Evolutionary conservation across 2,329 filamentous ascomycete genomes (phyloP), one percentile per base, ranked within the genome.

Genomic region (Massarina eburnea): DNA sequence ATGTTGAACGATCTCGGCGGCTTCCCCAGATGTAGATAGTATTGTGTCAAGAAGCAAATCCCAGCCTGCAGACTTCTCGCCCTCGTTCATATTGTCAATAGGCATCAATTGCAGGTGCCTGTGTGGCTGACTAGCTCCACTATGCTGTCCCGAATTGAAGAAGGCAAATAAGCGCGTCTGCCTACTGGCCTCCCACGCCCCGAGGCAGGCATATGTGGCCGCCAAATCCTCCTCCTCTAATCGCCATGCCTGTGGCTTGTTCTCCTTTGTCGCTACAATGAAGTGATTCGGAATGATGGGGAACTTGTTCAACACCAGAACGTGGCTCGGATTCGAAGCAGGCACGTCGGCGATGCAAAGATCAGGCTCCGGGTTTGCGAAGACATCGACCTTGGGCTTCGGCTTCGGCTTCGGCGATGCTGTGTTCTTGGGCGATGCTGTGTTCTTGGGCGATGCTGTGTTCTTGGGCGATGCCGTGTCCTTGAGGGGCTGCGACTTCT

Each of bases 291-390:
- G 78, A 26, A 88, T 84, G 39, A 90, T 71, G 39, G 86, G 85
- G 57, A 86, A 90, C 67, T 89, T 90, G 74, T 90, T 90, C 32
- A 90, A 73, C 1, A 90, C 81, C 33, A 89, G 75, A 47, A 78
- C 76, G 66, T 90, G 85, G 8, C 72, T 66, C 0, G 80, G 72
- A 19, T 63, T 49, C 5, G 43, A 41, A 1, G 68, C 48, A 1
- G 69, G 73, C 7, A 87, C 59, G 14, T 78, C 66, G 34, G 84
- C 68, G 29, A 85, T 72, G 45, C 86, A 77, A 8, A 80, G 71
- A 4, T 76, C 72, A 2, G 73, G 58, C 0, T 77, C 67, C 0
- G 85, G 85, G 48, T 81, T 74, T 26, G 80, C 82, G 65, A 90
- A 90, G 3, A 85, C 84, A 63, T 89, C 80, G 35, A 61, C 45